These are phyloP conservation scores for Blepharisma japonicum DNA, from an alignment of 73 alveolate species.

Conservation along the genomic window DNA sequence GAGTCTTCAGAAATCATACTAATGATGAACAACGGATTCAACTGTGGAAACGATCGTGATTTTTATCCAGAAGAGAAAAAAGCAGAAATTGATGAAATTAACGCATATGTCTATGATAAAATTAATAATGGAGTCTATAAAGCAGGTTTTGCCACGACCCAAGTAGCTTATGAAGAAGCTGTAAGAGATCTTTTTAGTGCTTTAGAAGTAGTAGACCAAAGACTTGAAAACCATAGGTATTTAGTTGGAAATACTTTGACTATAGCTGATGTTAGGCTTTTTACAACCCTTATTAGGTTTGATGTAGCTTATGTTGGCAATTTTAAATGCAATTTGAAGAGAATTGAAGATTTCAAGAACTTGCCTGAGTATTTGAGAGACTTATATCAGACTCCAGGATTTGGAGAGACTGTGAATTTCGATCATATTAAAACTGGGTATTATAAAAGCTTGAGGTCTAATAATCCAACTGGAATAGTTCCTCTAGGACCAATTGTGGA, in stretches of 20 bases:
- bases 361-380: constrained; percentile 40
- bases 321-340: constrained; percentile 57
- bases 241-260: constrained; percentile 29
- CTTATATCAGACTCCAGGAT: constrained; percentile 30
- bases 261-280: constrained; percentile 36
- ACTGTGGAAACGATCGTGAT: neutral
- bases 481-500: constrained; percentile 56
- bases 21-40: constrained; percentile 35
- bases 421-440: constrained; percentile 54
- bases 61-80: constrained; percentile 37
- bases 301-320: constrained; percentile 58
- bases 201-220: constrained; percentile 41
- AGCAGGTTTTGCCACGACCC: constrained; percentile 55
- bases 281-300: constrained; percentile 52
- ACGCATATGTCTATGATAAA: constrained; percentile 51
- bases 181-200: constrained; percentile 37
- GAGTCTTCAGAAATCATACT: constrained; percentile 38
- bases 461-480: constrained; percentile 8
- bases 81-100: constrained; percentile 33
- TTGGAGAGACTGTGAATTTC: constrained; percentile 47
- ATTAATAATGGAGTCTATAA: constrained; percentile 57
- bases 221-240: constrained; percentile 32
- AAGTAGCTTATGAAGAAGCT: constrained; percentile 54
- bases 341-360: constrained; percentile 51
- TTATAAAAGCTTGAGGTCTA: constrained; percentile 41